Base-by-base conservation (phyloP, 2,329 filamentous ascomycete species). In the Cladosporium sp. region DNA sequence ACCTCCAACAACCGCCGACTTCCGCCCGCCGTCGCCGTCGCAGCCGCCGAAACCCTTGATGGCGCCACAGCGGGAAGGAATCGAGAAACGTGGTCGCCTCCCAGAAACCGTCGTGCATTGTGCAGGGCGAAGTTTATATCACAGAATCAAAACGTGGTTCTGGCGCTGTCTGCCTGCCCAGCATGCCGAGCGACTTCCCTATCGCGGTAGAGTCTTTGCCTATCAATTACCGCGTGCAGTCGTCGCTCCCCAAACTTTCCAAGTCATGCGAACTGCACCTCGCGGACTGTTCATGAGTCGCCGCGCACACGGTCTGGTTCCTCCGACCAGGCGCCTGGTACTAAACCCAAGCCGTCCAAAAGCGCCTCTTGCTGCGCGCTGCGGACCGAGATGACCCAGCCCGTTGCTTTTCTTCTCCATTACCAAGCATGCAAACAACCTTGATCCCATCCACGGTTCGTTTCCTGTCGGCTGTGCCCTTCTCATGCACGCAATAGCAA, bases 31-130 rank as follows among this genome's bases (percentile, higher is more conserved):
- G n/a, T 28, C 28, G 52, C 10, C 31, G 16, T 49, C 44, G 40
- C 40, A 50, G 50, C 21, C 50, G 50, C 50, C 29, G 18, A 37
- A 63, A 29, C 61, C 61, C 61, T 63, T 33, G 49, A 56, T 63
- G 61, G 61, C 61, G 61, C 61, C 61, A 63, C 61, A 63, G 50
- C 35, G 49, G 49, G 61, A 62, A 63, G 61, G 61, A 63, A 26
- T 63, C 50, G 35, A 46, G 61, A 63, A 63, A 63, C 61, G 61
- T 63, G 61, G 61, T 63, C 61, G 61, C 50, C 29, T 40, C 50
- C 50, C 11, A 46, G 8, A 62, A 63, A 55, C 61, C 61, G 61
- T 63, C 61, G 50, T 63, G 61, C 61, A 56, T 63, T 46, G 46
- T 53, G 50, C 61, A 63, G 61, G 61, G 61, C 28, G 50, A 63